phyloP scores from a whole-genome alignment of 2,329 filamentous ascomycete genomes.

The Sporothrix humicola region DNA sequence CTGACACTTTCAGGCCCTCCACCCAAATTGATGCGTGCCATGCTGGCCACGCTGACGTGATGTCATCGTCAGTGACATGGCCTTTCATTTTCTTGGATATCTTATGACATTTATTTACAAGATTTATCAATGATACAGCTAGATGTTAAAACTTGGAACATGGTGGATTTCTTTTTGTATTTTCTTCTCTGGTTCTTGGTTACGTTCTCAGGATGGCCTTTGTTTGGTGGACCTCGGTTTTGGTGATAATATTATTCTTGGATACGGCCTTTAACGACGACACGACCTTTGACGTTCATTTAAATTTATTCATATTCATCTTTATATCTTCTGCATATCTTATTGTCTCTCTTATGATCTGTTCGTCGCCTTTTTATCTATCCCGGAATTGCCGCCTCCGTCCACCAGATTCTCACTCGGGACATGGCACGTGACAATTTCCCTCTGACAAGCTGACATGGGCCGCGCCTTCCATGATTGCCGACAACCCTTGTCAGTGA shows the following conservation, averaged over 20 bases:
- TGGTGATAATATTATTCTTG: background rate
- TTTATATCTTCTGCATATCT: background rate
- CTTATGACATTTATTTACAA: background rate
- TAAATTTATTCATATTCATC: background rate
- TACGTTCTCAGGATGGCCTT: background rate
- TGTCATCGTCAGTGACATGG: background rate
- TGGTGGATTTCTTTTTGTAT: too few relatives aligned
- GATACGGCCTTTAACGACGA: background rate
- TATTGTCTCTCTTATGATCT: background rate
- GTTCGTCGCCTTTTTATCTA: too few relatives aligned
- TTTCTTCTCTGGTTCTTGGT: background rate
- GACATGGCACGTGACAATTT: constrained; percentile 8
- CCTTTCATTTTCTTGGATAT: background rate
- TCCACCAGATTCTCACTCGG: background rate
- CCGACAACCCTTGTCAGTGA: background rate
- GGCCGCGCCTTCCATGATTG: background rate
- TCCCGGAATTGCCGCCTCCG: background rate
- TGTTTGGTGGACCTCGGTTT: background rate
- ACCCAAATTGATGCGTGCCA: constrained; percentile 36
- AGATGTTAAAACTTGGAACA: too few relatives aligned
- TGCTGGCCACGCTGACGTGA: constrained; percentile 38
- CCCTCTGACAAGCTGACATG: too few relatives aligned
- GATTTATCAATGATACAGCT: too few relatives aligned
- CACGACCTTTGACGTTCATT: background rate
- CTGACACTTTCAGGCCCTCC: constrained; percentile 35